phyloP scores from a whole-genome alignment of 1,139 yeast genomes.

The Yueomyces sp. region DNA sequence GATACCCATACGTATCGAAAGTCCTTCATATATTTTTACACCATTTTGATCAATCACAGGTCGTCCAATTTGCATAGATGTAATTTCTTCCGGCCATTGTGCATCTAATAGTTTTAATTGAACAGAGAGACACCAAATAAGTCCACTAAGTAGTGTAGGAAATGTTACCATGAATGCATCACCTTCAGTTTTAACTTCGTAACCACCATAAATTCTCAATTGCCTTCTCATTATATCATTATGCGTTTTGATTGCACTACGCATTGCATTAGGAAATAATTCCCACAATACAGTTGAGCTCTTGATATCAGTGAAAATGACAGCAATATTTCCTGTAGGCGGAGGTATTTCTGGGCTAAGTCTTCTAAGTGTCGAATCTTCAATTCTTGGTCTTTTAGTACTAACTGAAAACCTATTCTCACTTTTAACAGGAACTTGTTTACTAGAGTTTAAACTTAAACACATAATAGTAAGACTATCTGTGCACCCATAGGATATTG shows the following conservation, averaged over 20 bases:
- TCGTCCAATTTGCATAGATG: slow-evolving; percentile 75
- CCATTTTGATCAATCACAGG: slow-evolving; percentile 59
- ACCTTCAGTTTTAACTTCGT: slow-evolving; percentile 97
- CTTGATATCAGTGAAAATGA: slow-evolving; percentile 94
- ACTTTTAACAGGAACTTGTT: slow-evolving; percentile 33
- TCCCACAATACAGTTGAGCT: slow-evolving; percentile 93
- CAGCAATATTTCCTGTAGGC: slow-evolving; percentile 85
- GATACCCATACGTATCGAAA: slow-evolving; percentile 92
- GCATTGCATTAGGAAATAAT: slow-evolving; percentile 82
- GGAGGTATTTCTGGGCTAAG: slow-evolving; percentile 88
- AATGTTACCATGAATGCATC: slow-evolving; percentile 98
- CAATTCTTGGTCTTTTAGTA: slow-evolving; percentile 37
- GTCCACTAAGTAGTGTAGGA: slow-evolving; percentile 81
- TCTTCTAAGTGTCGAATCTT: slow-evolving; percentile 71
- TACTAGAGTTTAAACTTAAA: slow-evolving; percentile 41
- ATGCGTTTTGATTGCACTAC: slow-evolving; percentile 89
- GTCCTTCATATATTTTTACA: slow-evolving; percentile 60
- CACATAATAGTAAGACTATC: slow-evolving; percentile 81
- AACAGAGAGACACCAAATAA: slow-evolving; percentile 88
- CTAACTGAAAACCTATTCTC: slow-evolving; percentile 26
- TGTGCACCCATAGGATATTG: slow-evolving; percentile 79
- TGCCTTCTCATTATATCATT: slow-evolving; percentile 90
- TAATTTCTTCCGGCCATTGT: slow-evolving; percentile 92
- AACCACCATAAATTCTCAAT: slow-evolving; percentile 84
- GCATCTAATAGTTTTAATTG: slow-evolving; percentile 72